Base-by-base conservation (phyloP, 2,329 filamentous ascomycete species). In the Coniochaeta sp. region DNA sequence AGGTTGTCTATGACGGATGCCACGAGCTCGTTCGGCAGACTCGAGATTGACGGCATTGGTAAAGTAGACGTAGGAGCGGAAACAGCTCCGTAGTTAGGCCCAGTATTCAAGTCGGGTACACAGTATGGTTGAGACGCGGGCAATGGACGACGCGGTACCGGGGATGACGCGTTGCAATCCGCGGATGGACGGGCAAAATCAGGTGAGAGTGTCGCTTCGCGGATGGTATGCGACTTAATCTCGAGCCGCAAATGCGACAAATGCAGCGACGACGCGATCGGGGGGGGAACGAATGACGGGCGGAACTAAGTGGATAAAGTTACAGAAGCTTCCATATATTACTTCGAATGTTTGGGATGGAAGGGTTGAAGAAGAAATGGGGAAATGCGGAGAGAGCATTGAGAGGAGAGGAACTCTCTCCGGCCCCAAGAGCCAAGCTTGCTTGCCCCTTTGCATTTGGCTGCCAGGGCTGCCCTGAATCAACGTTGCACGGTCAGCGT, bases 21-120 rank as follows among this genome's bases (percentile, higher is more conserved):
- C 9, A 65, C 28, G 14, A 65, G 56, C 55, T 65, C 62, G 27
- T 55, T 55, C 14, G 62, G 61, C 4, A 65, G 55, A 3, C 54
- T 55, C 16, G 31, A 50, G 42, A 63, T 51, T 14, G 51, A 52
- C 30, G 51, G 46, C 52, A 50, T 53, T 27, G 31, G 10, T 42
- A 16, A 42, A 20, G 9, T 32, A 32, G 30, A 32, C 30, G n/a
- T n/a, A n/a, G n/a, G n/a, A n/a, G 30, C 30, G n/a, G 9, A 9
- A 32, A n/a, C n/a, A 32, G n/a, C 9, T 9, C 30, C 30, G 30
- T 9, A 9, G 30, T 9, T 32, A 32, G 30, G 9, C 9, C 9
- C 30, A 9, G 30, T 32, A n/a, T n/a, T 32, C 30, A n/a, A 9
- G 30, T 9, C 30, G n/a, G n/a, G 30, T 9, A 9, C 30, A n/a